Evolutionary conservation across 2,329 filamentous ascomycete species (phyloP).

Genomic region (Ceratocystis ficicola): DNA sequence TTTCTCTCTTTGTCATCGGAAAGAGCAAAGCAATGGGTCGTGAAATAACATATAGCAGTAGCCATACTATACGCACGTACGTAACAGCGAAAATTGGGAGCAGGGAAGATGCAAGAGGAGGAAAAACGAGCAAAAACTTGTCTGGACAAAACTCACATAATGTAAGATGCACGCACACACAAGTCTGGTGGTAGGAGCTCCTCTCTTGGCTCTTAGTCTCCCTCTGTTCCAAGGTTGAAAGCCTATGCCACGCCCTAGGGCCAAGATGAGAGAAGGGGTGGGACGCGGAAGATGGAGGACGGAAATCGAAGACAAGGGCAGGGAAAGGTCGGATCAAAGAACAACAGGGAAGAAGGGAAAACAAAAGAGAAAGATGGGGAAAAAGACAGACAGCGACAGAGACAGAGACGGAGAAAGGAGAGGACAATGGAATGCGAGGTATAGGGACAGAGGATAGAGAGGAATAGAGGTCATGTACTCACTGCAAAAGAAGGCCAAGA

Average conservation of each 20-base stretch:
- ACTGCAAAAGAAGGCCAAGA: background rate
- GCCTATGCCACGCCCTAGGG: background rate
- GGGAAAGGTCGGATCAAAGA: background rate
- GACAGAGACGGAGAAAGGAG: background rate
- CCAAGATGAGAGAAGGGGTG: background rate
- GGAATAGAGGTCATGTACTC: background rate
- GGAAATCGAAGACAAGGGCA: background rate
- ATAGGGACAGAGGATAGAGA: too few species aligned
- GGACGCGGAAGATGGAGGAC: background rate
- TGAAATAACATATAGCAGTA: too few species aligned
- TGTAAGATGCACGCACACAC: background rate
- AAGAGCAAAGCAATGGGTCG: background rate
- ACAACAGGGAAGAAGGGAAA: background rate
- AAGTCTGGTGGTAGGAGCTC: background rate
- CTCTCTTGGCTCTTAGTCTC: too few species aligned
- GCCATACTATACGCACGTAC: background rate
- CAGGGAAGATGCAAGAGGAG: background rate
- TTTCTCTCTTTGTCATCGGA: too few species aligned
- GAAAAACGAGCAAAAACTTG: background rate
- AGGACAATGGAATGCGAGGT: too few species aligned
- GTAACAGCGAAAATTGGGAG: background rate
- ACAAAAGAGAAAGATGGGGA: background rate
- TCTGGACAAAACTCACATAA: background rate
- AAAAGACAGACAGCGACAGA: background rate
- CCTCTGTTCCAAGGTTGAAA: background rate